Percentiles rank a stretch among this genome's conserved stretches.
phyloP scores from a whole-genome alignment of 2,329 filamentous ascomycete genomes.

The Dendryphion nanum region DNA sequence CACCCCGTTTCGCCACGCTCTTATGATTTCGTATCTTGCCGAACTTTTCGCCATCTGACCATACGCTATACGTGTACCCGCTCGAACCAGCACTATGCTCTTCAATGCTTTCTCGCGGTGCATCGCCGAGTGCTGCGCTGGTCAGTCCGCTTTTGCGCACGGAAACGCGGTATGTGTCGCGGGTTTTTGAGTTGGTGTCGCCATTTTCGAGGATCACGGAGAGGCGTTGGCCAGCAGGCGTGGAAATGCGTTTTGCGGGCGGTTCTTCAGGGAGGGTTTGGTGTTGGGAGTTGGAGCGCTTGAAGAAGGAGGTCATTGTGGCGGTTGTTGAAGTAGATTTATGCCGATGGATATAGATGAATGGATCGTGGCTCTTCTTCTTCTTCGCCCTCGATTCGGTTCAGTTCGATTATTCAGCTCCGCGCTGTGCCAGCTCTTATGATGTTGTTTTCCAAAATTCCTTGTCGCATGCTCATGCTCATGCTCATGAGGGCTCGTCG shows the following conservation, averaged over 20 bases:
- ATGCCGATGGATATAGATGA: background rate
- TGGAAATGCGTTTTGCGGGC: slow-evolving; percentile 42
- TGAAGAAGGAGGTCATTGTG: slow-evolving; percentile 25
- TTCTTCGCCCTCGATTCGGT: background rate
- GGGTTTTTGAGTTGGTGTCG: slow-evolving; percentile 9
- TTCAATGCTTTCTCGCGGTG: slow-evolving; percentile 30
- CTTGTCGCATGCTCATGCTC: background rate
- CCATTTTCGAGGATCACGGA: slow-evolving; percentile 41
- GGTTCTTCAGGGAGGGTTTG: slow-evolving; percentile 25
- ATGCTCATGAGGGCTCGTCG: background rate
- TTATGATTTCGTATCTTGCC: slow-evolving; percentile 21
- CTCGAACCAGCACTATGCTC: slow-evolving; percentile 21
- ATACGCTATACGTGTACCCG: slow-evolving; percentile 36
- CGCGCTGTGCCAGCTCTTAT: background rate
- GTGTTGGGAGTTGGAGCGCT: slow-evolving; percentile 19
- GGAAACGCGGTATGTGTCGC: slow-evolving; percentile 15
- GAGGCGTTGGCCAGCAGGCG: slow-evolving; percentile 42
- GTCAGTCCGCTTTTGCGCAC: slow-evolving; percentile 21
- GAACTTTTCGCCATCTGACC: slow-evolving; percentile 38
- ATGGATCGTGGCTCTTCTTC: background rate
- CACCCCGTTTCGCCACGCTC: slow-evolving; percentile 32
- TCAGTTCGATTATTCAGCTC: background rate
- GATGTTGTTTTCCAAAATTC: too few species aligned
- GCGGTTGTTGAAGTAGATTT: background rate
- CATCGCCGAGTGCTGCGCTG: slow-evolving; percentile 25